A percentile compares a stretch with the other conserved stretches of the same genome.
These are phyloP conservation scores for Trichoderma lentiforme DNA, from an alignment of 2,329 filamentous ascomycete genomes.

Conservation along the genomic window DNA sequence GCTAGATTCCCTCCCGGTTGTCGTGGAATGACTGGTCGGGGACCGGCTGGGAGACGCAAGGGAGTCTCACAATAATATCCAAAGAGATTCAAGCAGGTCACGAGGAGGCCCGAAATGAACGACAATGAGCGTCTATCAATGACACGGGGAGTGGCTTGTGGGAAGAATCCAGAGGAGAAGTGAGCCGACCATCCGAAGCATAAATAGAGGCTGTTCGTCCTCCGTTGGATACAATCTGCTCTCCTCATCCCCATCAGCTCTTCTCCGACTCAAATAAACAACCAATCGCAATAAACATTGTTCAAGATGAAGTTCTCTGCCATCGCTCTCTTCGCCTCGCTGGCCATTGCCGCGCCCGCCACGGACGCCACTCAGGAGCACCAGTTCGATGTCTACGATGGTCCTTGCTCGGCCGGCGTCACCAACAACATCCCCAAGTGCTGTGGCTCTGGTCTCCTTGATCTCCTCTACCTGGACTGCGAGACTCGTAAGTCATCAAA, in stretches of 20 bases:
- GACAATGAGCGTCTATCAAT: neutral
- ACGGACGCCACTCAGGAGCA: neutral
- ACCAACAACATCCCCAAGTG: conserved; percentile 20
- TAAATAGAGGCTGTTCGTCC: conserved; percentile 5
- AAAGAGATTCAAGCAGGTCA: neutral
- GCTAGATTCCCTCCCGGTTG: neutral
- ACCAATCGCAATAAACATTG: neutral
- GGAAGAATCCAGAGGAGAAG: neutral
- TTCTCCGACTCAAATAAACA: neutral
- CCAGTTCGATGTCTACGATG: neutral
- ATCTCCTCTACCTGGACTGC: conserved; percentile 20
- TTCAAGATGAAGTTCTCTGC: conserved; percentile 25
- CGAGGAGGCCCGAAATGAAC: neutral
- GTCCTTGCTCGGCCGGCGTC: conserved; percentile 8
- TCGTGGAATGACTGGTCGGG: neutral
- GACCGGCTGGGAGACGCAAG: neutral
- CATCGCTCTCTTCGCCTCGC: conserved; percentile 20
- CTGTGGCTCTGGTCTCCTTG: conserved; percentile 20
- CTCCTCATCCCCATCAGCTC: neutral
- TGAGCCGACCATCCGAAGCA: conserved; percentile 12
- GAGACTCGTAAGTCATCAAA: conserved; percentile 9
- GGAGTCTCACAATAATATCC: conserved; percentile 6
- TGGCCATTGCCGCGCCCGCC: conserved; percentile 20
- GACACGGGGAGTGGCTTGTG: neutral
- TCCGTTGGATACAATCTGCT: neutral